These are phyloP conservation scores for Cyclospora cayetanensis DNA, from an alignment of 169 alveolate species.

Conservation along the genomic window DNA sequence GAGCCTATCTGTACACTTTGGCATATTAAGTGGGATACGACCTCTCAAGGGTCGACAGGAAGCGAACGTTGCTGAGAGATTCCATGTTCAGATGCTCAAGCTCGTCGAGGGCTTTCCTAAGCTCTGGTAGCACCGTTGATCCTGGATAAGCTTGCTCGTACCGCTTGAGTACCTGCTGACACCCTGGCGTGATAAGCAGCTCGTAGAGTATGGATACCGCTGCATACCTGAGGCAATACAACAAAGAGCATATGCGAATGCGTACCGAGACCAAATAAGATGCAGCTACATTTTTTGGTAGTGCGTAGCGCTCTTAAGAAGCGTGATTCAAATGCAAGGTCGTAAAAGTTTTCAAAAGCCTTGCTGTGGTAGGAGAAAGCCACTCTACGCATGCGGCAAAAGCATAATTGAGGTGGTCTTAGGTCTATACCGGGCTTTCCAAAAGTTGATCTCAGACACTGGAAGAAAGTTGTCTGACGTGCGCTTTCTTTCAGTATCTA, in stretches of 20 bases:
- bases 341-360: no score
- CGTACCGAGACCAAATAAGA: no score
- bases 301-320: no score
- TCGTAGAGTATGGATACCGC: slow-evolving; percentile 77
- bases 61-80: slow-evolving; percentile 92
- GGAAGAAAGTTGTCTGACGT: background rate
- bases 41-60: slow-evolving; percentile 92
- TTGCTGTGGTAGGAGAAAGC: no score
- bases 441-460: slow-evolving; percentile 19
- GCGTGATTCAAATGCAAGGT: no score
- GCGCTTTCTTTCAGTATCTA: slow-evolving; percentile 31
- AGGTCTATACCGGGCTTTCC: slow-evolving; percentile 25
- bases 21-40: no score
- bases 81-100: slow-evolving; percentile 88
- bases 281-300: no score
- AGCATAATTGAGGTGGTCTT: background rate
- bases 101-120: slow-evolving; percentile 73
- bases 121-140: background rate
- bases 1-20: background rate
- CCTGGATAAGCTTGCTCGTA: slow-evolving; percentile 16
- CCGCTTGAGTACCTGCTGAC: slow-evolving; percentile 29
- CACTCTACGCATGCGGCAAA: no score
- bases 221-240: slow-evolving; percentile 35
- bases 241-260: background rate
- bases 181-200: slow-evolving; percentile 75